Evolutionary conservation across 164 flowering plant species (phyloP), one percentile per base, ranked within the genome.

Genomic region (Aristolochia fimbriata): DNA sequence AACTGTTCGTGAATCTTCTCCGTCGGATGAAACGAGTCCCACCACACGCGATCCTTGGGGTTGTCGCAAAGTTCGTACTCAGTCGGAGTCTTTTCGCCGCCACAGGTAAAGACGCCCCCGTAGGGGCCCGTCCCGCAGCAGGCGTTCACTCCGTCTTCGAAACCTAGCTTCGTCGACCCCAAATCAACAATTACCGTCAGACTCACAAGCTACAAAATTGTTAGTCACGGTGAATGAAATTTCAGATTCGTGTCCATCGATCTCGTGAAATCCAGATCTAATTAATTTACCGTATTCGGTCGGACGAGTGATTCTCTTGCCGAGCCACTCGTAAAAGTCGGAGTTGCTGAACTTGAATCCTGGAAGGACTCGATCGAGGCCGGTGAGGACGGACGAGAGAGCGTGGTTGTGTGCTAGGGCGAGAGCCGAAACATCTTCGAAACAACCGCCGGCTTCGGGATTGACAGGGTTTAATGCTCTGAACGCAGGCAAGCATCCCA

Each of bases 91-190:
- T 67, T 77, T 7, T 55, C 73, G 24, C 83, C 81, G 25, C 88
- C 88, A 52, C 85, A 83, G 17, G 61, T 76, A 73, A 13, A 70
- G 13, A 71, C 8, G 5, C 84, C 85, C 5, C 81, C 67, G 58
- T 64, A 79, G 10, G 83, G 80, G 16, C 88, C 88, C 37, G 73
- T 48, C 53, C 88, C 83, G 64, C 88, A 83, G 58, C 88, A 83
- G 21, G 85, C 88, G 63, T 65, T 79, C 46, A 56, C 65, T 43
- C 80, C 83, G 8, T 83, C 88, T 71, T 79, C 77, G 68, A 78
- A 80, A 61, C 74, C 83, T 83, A 21, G 12, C 11, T n/a, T n/a
- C n/a, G n/a, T 55, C 55, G 30, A 2, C 30, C 30, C 30, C 30
- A 27, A 27, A 27, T 27, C 30, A 27, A 27, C 8, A 5, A 37